A percentile compares a stretch with the other conserved stretches of the same genome.
These are phyloP conservation scores for Salix udensis DNA, from an alignment of 345 rosid genomes.

Conservation along the genomic window DNA sequence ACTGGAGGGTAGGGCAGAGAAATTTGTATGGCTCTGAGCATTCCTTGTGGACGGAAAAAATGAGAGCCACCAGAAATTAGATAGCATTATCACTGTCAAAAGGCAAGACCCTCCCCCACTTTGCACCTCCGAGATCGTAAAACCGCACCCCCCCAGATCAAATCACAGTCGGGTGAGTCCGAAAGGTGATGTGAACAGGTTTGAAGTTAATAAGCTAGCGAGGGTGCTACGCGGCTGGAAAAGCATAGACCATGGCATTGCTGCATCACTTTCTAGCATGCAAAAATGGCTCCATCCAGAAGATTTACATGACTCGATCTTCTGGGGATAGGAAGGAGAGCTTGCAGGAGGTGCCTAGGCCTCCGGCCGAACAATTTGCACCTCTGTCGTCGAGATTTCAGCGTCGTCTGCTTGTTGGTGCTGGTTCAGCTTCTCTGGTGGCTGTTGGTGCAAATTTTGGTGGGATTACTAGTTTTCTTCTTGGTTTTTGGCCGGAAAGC, in stretches of 20 bases:
- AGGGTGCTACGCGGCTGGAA: neutral
- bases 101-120: neutral
- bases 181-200: neutral
- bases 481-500: slow-evolving; percentile 60
- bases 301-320: slow-evolving; percentile 33
- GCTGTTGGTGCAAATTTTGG: slow-evolving; percentile 84
- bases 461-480: slow-evolving; percentile 71
- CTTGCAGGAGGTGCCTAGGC: slow-evolving; percentile 15
- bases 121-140: neutral
- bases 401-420: slow-evolving; percentile 60
- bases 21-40: slow-evolving; percentile 5
- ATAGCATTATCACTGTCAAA: slow-evolving; percentile 8
- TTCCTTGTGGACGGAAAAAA: neutral
- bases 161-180: neutral
- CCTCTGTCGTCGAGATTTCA: slow-evolving; percentile 58
- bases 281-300: slow-evolving; percentile 12
- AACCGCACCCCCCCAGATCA: neutral
- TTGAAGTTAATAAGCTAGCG: neutral
- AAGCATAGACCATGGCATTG: slow-evolving; percentile 23
- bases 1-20: neutral
- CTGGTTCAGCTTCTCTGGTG: slow-evolving; percentile 67
- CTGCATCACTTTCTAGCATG: slow-evolving; percentile 6
- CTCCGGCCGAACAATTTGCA: slow-evolving; percentile 60
- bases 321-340: slow-evolving; percentile 40
- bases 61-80: slow-evolving; percentile 23